Conservation (phyloP, 2,329 filamentous ascomycete species). For the Alternaria rosae region DNA sequence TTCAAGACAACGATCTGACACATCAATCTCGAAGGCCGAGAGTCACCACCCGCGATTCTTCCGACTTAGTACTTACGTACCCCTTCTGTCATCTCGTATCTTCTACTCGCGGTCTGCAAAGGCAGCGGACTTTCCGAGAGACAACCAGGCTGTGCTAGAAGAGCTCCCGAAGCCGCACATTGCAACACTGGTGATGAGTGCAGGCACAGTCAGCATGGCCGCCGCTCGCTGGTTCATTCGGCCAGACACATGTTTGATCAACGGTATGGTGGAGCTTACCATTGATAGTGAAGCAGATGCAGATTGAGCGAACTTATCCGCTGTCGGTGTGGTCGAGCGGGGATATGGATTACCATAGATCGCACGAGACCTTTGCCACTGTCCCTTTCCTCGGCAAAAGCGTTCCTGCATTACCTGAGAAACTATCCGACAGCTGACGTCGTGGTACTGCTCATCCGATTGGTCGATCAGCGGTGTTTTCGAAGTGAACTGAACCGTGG, state of each 20-base stretch:
- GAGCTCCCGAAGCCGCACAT: slow-evolving; percentile 42
- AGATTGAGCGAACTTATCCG: background rate
- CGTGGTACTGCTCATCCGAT: background rate
- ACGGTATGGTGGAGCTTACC: slow-evolving; percentile 25
- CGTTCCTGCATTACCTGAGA: background rate
- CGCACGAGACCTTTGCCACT: background rate
- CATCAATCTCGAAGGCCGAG: slow-evolving; percentile 19
- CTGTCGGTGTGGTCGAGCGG: background rate
- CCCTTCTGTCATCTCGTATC: slow-evolving; percentile 43
- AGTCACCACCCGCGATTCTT: slow-evolving; percentile 41
- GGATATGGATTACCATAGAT: background rate
- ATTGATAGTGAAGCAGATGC: slow-evolving; percentile 17
- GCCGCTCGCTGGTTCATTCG: slow-evolving; percentile 31
- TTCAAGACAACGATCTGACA: slow-evolving; percentile 31
- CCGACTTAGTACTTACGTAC: slow-evolving; percentile 41
- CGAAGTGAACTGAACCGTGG: background rate
- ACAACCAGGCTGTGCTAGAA: slow-evolving; percentile 35
- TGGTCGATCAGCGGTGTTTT: background rate
- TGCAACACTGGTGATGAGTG: slow-evolving; percentile 44
- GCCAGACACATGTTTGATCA: slow-evolving; percentile 14
- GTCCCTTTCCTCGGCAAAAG: background rate
- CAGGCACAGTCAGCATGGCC: slow-evolving; percentile 45
- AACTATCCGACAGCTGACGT: background rate
- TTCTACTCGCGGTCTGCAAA: slow-evolving; percentile 40
- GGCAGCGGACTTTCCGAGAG: slow-evolving; percentile 26